phyloP scores from a whole-genome alignment of 1,139 yeast species.

The Debaryomyces fabryi region DNA sequence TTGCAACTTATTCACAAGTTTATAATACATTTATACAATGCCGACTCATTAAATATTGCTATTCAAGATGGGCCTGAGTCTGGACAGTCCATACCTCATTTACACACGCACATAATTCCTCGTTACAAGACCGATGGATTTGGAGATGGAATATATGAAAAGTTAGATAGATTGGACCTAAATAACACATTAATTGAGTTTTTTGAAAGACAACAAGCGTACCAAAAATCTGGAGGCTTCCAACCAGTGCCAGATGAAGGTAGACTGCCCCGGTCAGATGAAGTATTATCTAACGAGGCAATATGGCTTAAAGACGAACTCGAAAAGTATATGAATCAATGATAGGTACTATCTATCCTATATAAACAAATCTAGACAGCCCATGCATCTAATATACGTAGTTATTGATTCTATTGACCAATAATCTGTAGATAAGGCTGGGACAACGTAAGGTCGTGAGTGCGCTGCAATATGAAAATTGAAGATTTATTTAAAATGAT shows the following conservation, averaged over 20 bases:
- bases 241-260: constrained; percentile 49
- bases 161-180: constrained; percentile 53
- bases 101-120: constrained; percentile 92
- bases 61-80: constrained; percentile 96
- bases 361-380: not conserved
- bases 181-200: constrained; percentile 34
- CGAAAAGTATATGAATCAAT: constrained; percentile 22
- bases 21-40: constrained; percentile 64
- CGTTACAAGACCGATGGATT: constrained; percentile 64
- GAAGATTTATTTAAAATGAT: not conserved
- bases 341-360: not conserved
- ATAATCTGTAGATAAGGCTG: not conserved
- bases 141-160: constrained; percentile 71
- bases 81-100: constrained; percentile 92
- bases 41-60: constrained; percentile 83
- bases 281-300: constrained; percentile 71
- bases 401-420: not conserved
- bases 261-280: constrained; percentile 54
- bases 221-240: constrained; percentile 29
- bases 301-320: constrained; percentile 47
- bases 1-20: constrained; percentile 72
- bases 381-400: not conserved
- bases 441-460: not conserved
- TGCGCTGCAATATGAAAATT: constrained; percentile 3
- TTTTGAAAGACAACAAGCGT: constrained; percentile 27